Base-by-base conservation (phyloP, 345 rosid species). In the Crucihimalaya himalaica region DNA sequence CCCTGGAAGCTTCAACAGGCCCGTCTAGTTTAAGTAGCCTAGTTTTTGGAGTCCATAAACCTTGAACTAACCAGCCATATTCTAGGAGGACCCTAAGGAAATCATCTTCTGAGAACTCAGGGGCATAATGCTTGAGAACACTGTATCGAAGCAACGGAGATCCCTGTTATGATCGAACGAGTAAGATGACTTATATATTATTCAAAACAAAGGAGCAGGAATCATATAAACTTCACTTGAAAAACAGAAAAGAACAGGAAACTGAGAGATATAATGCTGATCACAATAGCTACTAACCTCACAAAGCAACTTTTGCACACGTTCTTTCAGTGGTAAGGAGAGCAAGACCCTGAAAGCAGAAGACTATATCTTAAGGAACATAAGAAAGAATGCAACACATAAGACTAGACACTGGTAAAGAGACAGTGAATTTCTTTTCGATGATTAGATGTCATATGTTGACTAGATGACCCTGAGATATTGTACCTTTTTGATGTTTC, bases 1-100 rank as follows among this genome's bases (percentile, higher is more conserved):
- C 91, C 71, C 93, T 85, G 23, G 84, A 74, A 27, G 77, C 69
- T 55, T 70, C 70, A 16, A 56, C 4, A n/a, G 70, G 60, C 18
- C 66, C 66, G 21, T 68, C 78, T 68, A 76, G 68, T 19, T 81
- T 60, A 51, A 88, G 64, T 76, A 88, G 69, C n/a, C 46, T 10
- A 47, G 84, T 86, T 76, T 81, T 92, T 42, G 86, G 85, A 63
- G 78, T 83, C 99, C 99, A 95, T 21, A 88, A 83, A 57, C 99
- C 98, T 84, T 95, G 97, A 62, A 95, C 87, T 74, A 95, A 77
- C 31, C 57, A 71, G n/a, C 89, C 96, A 80, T 73, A 45, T 39
- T 79, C 54, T 71, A 86, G 84, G 72, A 92, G 92, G 65, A 82
- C 80, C 19, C n/a, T 63, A 60, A 90, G 48, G 56, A 87, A 68